Evolutionary conservation across 2,329 filamentous ascomycete genomes (phyloP).

Genomic region (Alternaria gansuensis): DNA sequence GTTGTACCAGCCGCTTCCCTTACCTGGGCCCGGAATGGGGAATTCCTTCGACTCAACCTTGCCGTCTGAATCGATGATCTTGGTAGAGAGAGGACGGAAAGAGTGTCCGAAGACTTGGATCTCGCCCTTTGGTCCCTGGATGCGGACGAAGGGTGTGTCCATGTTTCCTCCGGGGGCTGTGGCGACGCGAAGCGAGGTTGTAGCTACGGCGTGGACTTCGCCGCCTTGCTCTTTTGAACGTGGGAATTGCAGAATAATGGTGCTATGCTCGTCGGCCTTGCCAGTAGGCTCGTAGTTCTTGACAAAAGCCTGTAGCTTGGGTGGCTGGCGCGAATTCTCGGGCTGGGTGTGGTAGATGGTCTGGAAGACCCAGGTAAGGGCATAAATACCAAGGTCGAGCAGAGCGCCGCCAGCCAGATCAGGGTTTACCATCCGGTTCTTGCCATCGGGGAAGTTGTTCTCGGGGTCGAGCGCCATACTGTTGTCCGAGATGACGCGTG

Average conservation of each 20-base stretch:
- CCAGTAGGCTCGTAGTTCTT: conserved; percentile 76
- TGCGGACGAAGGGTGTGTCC: conserved; percentile 73
- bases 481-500: conserved; percentile 66
- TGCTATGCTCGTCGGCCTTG: conserved; percentile 80
- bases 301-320: conserved; percentile 71
- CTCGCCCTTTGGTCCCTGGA: conserved; percentile 82
- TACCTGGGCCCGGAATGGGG: conserved; percentile 58
- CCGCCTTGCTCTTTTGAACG: conserved; percentile 59
- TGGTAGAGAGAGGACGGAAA: conserved; percentile 73
- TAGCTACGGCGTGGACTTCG: conserved; percentile 75
- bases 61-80: conserved; percentile 64
- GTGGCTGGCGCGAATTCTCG: conserved; percentile 68
- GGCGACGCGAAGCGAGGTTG: conserved; percentile 55
- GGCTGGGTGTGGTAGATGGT: conserved; percentile 83
- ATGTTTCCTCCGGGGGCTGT: conserved; percentile 65
- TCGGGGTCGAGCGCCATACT: conserved; percentile 69
- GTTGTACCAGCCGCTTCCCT: conserved; percentile 59
- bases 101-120: conserved; percentile 80
- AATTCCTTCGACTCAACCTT: conserved; percentile 60
- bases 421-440: conserved; percentile 81
- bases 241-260: conserved; percentile 79
- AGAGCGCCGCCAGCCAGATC: conserved; percentile 84
- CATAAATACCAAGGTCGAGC: conserved; percentile 87
- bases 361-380: conserved; percentile 90
- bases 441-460: conserved; percentile 59